A percentile compares a stretch with the other conserved stretches of the same genome.
Evolutionary conservation across 306 rosid genomes (phyloP).

Genomic region (Mimosa bimucronata): DNA sequence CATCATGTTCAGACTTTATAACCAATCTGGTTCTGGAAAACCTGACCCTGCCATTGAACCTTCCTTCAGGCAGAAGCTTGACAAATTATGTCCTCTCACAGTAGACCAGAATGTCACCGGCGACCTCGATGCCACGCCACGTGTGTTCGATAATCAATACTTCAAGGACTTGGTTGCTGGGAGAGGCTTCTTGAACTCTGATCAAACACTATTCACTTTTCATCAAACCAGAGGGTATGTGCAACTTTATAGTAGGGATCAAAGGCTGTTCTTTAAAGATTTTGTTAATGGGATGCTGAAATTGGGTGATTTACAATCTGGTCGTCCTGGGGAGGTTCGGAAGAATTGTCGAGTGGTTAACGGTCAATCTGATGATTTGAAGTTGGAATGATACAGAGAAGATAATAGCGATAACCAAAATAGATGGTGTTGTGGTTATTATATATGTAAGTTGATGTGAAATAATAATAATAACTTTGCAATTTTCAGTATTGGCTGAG

Average conservation of each 20-base stretch:
- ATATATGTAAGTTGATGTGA: not conserved
- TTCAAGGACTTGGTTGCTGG: slow-evolving; percentile 85
- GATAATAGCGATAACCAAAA: not conserved
- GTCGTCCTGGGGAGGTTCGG: slow-evolving; percentile 75
- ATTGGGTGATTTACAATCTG: slow-evolving; percentile 79
- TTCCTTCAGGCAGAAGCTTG: slow-evolving; percentile 49
- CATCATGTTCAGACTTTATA: slow-evolving; percentile 86
- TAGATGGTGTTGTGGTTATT: not conserved
- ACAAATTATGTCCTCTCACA: slow-evolving; percentile 58
- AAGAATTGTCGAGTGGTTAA: slow-evolving; percentile 74
- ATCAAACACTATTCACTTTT: slow-evolving; percentile 72
- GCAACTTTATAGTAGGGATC: slow-evolving; percentile 47
- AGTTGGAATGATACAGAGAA: not conserved
- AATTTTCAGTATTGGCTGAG: not conserved
- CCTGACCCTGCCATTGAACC: slow-evolving; percentile 80
- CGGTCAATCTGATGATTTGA: slow-evolving; percentile 9
- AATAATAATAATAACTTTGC: not conserved
- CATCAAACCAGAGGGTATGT: slow-evolving; percentile 53
- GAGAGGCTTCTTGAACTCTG: slow-evolving; percentile 84
- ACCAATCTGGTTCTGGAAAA: slow-evolving; percentile 72
- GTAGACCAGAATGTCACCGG: slow-evolving; percentile 80
- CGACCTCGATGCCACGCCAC: slow-evolving; percentile 78
- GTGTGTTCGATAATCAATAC: slow-evolving; percentile 76
- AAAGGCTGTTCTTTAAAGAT: slow-evolving; percentile 52
- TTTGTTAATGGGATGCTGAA: slow-evolving; percentile 80